A percentile compares a stretch with the other conserved stretches of the same genome.
Conservation (phyloP, 768 basidiomycete genomes). For the Paxillus ammoniavirescens region DNA sequence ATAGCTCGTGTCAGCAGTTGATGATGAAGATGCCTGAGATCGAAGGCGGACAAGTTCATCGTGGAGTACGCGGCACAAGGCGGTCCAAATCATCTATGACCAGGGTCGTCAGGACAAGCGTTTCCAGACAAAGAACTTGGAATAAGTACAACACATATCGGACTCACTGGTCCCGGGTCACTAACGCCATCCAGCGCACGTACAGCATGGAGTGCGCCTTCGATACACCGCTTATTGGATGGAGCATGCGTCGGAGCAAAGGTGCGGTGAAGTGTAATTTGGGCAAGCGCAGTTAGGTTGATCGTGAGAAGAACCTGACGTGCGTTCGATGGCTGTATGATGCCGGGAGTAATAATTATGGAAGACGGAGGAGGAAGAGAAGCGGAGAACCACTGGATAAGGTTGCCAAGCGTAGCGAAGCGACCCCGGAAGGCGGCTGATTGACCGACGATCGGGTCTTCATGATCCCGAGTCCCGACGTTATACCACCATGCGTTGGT, state of each 20-base stretch:
- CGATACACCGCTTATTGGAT: conserved; percentile 16
- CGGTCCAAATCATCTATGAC: conserved; percentile 24
- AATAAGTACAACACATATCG: conserved; percentile 17
- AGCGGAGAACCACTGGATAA: conserved; percentile 43
- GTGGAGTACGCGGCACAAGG: conserved; percentile 18
- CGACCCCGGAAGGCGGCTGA: conserved; percentile 40
- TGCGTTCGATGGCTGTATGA: background rate
- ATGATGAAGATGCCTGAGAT: background rate
- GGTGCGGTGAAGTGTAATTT: conserved; percentile 20
- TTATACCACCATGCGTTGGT: background rate
- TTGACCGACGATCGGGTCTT: conserved; percentile 44
- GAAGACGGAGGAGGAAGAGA: conserved; percentile 1
- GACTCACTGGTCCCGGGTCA: conserved; percentile 10
- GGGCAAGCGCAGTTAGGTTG: conserved; percentile 25
- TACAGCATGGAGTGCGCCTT: conserved; percentile 14
- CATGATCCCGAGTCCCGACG: background rate
- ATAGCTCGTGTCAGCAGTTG: background rate
- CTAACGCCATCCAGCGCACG: conserved; percentile 13
- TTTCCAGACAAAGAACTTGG: background rate
- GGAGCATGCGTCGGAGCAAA: conserved; percentile 12
- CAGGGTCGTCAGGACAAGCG: background rate
- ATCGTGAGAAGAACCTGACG: conserved; percentile 13
- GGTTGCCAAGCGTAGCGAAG: conserved; percentile 44
- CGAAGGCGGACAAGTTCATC: conserved; percentile 20
- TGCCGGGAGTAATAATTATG: background rate